Evolutionary conservation across 768 basidiomycete genomes (phyloP).

Genomic region (Boletus insuetus): DNA sequence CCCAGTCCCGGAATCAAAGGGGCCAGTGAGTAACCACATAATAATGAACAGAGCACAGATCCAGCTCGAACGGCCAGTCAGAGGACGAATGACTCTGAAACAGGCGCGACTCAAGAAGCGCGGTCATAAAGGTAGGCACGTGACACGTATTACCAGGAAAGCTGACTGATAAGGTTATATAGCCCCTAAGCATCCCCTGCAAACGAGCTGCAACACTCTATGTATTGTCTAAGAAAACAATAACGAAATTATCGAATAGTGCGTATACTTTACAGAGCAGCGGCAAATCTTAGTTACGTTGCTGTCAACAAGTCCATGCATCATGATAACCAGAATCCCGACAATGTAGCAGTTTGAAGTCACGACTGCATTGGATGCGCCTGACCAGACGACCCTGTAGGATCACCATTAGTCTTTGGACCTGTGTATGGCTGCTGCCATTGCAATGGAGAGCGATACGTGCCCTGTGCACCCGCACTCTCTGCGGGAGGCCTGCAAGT

Average conservation of each 20-base stretch:
- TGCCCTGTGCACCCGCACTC: conserved; percentile 20
- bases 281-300: conserved; percentile 1
- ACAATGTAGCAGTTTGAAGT: background rate
- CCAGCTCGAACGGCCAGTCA: background rate
- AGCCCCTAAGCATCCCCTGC: background rate
- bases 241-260: conserved; percentile 11
- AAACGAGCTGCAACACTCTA: no score
- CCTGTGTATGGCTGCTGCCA: conserved; percentile 38
- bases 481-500: conserved; percentile 14
- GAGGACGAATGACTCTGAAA: background rate
- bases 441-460: conserved; percentile 27
- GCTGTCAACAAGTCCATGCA: conserved; percentile 4
- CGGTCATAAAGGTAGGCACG: conserved; percentile 4
- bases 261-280: conserved; percentile 22
- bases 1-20: conserved; percentile 44
- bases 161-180: background rate
- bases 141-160: background rate
- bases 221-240: background rate
- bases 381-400: conserved; percentile 25
- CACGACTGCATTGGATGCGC: conserved; percentile 4
- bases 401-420: conserved; percentile 37
- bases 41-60: background rate
- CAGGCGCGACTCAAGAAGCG: background rate
- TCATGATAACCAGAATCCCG: background rate
- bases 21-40: conserved; percentile 58